Conservation (phyloP, 2,329 filamentous ascomycete genomes). For the Pseudopyricularia javanii region DNA sequence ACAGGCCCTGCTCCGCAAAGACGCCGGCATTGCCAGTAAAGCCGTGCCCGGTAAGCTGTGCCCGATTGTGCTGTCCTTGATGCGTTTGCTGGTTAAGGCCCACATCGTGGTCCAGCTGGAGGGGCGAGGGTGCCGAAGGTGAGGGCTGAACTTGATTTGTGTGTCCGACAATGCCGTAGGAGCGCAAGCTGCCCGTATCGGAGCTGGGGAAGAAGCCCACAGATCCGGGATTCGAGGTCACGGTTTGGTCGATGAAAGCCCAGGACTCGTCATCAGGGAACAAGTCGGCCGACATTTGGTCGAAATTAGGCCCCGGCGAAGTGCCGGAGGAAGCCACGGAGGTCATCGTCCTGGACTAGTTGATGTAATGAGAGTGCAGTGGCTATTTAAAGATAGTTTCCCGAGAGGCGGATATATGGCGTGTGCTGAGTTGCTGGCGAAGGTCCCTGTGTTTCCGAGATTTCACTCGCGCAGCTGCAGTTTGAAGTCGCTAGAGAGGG, state of each 20-base stretch:
- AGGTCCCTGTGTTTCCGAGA: no score
- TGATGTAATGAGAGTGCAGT: background rate
- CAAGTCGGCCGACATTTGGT: conserved; percentile 15
- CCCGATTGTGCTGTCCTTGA: background rate
- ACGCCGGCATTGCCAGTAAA: background rate
- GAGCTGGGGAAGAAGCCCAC: conserved; percentile 36
- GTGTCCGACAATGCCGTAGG: conserved; percentile 31
- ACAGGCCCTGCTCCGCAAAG: background rate
- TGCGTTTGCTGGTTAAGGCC: background rate
- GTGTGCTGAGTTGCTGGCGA: background rate
- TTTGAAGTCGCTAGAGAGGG: no score
- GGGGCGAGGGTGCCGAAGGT: conserved; percentile 26
- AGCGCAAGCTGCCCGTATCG: conserved; percentile 35
- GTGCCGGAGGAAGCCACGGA: conserved; percentile 24
- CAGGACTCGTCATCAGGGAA: conserved; percentile 27
- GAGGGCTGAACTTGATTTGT: conserved; percentile 18
- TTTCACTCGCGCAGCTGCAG: no score
- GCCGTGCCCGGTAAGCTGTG: background rate
- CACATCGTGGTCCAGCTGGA: conserved; percentile 25
- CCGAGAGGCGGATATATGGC: background rate
- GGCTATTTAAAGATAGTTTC: background rate
- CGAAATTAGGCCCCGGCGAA: conserved; percentile 27
- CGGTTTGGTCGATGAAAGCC: conserved; percentile 26
- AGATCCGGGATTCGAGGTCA: conserved; percentile 21
- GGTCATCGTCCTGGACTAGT: conserved; percentile 13